Evolutionary conservation across 257 asterid species (phyloP).

Genomic region (Nicotiana knightiana): DNA sequence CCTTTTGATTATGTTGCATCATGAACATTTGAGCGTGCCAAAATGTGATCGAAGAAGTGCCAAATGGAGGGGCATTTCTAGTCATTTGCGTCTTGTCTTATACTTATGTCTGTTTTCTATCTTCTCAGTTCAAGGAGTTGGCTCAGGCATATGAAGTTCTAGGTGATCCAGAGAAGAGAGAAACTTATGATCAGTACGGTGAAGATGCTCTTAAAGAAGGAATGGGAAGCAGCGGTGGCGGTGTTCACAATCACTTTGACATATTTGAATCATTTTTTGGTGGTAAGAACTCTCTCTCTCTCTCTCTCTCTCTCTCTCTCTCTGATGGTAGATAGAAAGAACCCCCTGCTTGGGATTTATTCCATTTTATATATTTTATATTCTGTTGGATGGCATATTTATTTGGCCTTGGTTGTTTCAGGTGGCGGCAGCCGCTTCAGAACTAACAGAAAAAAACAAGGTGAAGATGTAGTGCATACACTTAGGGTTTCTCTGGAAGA

Average conservation of each 20-base stretch:
- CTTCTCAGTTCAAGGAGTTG: conserved; percentile 47
- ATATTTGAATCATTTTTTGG: conserved; percentile 45
- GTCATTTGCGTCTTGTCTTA: neutral
- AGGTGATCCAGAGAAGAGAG: conserved; percentile 45
- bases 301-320: neutral
- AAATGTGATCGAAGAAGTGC: neutral
- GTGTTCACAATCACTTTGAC: conserved; percentile 37
- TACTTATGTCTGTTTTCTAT: neutral
- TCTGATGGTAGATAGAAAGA: neutral
- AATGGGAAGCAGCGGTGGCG: conserved; percentile 34
- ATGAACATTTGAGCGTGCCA: neutral
- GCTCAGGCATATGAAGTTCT: conserved; percentile 54
- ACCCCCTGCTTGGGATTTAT: neutral
- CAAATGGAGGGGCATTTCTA: neutral
- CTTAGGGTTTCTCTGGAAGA: conserved; percentile 48
- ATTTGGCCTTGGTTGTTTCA: conserved; percentile 1
- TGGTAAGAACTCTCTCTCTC: neutral
- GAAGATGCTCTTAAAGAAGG: conserved; percentile 59
- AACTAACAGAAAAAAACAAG: conserved; percentile 23
- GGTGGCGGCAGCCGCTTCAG: conserved; percentile 27
- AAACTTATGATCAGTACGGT: conserved; percentile 42
- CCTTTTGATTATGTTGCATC: neutral
- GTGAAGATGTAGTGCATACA: conserved; percentile 44
- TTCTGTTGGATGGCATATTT: neutral
- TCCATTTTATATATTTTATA: neutral